Conservation (phyloP, 2,329 filamentous ascomycete species). For the Epichloe gansuensis region DNA sequence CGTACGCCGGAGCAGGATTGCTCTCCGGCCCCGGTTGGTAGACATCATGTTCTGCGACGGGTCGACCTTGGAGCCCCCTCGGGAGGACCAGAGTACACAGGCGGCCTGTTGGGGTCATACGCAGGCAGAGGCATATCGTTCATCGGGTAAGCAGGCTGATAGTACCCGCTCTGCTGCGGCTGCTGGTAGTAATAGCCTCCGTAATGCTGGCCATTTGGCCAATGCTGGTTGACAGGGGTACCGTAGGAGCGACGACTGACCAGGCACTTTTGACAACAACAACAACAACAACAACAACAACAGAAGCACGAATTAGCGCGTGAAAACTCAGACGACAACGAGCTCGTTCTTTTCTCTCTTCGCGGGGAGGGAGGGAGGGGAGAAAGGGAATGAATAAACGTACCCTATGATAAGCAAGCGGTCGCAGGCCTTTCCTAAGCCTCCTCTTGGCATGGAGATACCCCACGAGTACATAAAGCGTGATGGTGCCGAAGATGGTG, state of each 20-base stretch:
- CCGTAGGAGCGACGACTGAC: conserved; percentile 25
- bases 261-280: conserved; percentile 31
- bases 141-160: conserved; percentile 31
- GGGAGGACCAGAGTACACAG: conserved; percentile 39
- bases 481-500: conserved; percentile 43
- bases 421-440: conserved; percentile 51
- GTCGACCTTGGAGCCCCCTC: conserved; percentile 39
- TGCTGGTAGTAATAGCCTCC: conserved; percentile 14
- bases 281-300: no score
- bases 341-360: no score
- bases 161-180: conserved; percentile 4
- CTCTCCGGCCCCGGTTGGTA: conserved; percentile 13
- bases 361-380: neutral
- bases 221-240: conserved; percentile 12
- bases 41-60: conserved; percentile 31
- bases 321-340: neutral
- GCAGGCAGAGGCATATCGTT: conserved; percentile 41
- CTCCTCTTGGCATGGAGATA: conserved; percentile 58
- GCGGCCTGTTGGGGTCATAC: conserved; percentile 46
- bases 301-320: neutral
- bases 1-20: conserved; percentile 17
- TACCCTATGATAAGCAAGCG: conserved; percentile 60
- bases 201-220: conserved; percentile 15
- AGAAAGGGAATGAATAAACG: conserved; percentile 11
- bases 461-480: conserved; percentile 53